Percentiles rank a stretch among this genome's conserved stretches.
phyloP scores from a whole-genome alignment of 139 green algal species.

The Asterochloris erici region DNA sequence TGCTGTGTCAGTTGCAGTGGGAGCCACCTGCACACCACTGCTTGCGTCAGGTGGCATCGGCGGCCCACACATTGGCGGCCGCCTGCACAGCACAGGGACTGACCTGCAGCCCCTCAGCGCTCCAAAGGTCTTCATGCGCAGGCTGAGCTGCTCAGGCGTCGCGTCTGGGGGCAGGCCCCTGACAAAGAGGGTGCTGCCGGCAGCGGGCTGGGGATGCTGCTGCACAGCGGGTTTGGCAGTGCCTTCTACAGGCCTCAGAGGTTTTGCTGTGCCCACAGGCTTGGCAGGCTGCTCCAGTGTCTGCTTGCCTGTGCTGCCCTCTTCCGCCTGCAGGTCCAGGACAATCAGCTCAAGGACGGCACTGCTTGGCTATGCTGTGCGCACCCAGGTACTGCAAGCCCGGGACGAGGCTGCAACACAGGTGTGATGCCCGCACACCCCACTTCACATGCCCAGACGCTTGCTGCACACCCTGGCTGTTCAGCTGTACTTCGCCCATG shows the following conservation, averaged over 20 bases:
- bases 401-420: no score
- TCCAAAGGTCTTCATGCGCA: slow-evolving; percentile 57
- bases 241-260: slow-evolving; percentile 1
- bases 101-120: slow-evolving; percentile 49
- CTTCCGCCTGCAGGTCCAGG: no score
- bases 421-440: no score
- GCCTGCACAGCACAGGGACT: neutral
- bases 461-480: no score
- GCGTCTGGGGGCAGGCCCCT: slow-evolving; percentile 62
- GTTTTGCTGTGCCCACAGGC: neutral
- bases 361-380: no score
- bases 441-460: no score
- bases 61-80: neutral
- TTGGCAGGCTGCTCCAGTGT: neutral
- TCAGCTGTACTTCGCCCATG: no score
- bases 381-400: no score
- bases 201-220: neutral
- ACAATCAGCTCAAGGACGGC: no score
- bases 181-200: slow-evolving; percentile 73
- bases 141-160: slow-evolving; percentile 44
- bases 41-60: neutral
- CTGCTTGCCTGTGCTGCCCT: neutral
- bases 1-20: neutral
- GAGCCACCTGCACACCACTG: neutral
- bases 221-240: neutral